Base-by-base conservation (phyloP, 176 grass and related monocot genomes). In the Eremochloa ophiuroides region DNA sequence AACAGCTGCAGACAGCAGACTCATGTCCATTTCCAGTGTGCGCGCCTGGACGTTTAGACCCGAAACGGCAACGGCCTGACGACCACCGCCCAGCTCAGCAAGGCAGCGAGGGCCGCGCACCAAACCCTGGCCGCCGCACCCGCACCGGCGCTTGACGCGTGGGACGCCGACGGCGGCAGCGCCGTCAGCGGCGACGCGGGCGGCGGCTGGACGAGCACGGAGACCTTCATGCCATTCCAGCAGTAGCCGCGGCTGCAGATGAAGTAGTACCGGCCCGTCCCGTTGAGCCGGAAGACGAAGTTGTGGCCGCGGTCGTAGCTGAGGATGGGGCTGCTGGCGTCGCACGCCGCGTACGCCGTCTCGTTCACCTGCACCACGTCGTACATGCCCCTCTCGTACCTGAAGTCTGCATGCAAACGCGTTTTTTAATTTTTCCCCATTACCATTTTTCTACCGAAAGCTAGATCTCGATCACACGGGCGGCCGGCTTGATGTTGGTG, bases 181-280 rank as follows among this genome's bases (percentile, higher is more conserved):
- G 51, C 29, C 12, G 53, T 14, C 14, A 77, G 47, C 4, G 62
- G 73, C 39, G 83, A 42, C 30, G 75, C 51, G 4, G 63, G 16
- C 2, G 76, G 75, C 61, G 72, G 75, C 66, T 88, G 82, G 40
- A 76, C 85, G 30, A 81, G 67, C 69, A 97, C 75, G 43, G 75
- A 78, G 51, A 92, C 70, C 89, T 91, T 89, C 94, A 94, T 92
- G 38, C 91, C 91, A 73, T 28, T 11, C 50, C 83, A 97, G 87
- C 94, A 97, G 71, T 82, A 88, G 38, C 94, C 94, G 51, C 81
- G 81, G 78, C 89, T 90, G 77, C 94, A 97, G 42, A 97, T 88
- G 89, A 97, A 97, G 85, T 97, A 94, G 87, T 86, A 88, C 0
- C 75, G 74, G 59, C 85, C 79, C 12, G 82, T 71, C 40, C 37